These are phyloP conservation scores for Circinella umbellata DNA, from an alignment of 371 early-diverging fungal genomes.

Conservation along the genomic window DNA sequence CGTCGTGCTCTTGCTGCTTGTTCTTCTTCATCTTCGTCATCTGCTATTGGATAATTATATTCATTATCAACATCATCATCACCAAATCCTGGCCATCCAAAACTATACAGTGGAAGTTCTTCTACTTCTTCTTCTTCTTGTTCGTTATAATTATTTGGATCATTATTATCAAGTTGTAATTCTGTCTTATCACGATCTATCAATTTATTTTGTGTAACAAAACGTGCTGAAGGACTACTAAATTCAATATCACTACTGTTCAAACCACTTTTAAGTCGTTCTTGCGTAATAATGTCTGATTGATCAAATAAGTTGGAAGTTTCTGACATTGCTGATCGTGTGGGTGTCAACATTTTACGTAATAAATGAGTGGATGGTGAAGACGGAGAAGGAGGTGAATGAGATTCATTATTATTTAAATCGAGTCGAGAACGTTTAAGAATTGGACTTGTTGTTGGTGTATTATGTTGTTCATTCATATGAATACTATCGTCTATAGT, in stretches of 20 bases:
- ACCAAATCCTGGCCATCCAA: not conserved
- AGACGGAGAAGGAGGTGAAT: not conserved
- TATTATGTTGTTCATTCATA: not conserved
- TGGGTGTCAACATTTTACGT: not conserved
- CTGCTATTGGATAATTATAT: not conserved
- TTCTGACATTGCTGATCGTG: slow-evolving; percentile 4
- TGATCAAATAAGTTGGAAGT: slow-evolving; percentile 14
- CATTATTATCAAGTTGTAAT: not conserved
- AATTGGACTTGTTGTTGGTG: not conserved
- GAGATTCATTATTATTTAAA: too few relatives aligned
- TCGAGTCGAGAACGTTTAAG: slow-evolving; percentile 10
- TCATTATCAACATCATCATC: slow-evolving; percentile 11
- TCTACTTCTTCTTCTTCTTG: not conserved
- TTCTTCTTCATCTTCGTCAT: slow-evolving; percentile 2
- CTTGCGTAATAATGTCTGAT: slow-evolving; percentile 11
- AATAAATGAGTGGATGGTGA: not conserved
- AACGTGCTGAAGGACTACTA: not conserved
- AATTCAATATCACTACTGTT: slow-evolving; percentile 1
- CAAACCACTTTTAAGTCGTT: slow-evolving; percentile 5
- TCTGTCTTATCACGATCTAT: not conserved
- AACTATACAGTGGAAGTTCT: not conserved
- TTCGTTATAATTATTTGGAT: not conserved
- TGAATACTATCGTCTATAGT: not conserved
- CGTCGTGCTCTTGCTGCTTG: slow-evolving; percentile 7
- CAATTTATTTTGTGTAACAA: too few relatives aligned